These are phyloP conservation scores for Lentinula detonsa DNA, from an alignment of 768 basidiomycete genomes.

Conservation along the genomic window DNA sequence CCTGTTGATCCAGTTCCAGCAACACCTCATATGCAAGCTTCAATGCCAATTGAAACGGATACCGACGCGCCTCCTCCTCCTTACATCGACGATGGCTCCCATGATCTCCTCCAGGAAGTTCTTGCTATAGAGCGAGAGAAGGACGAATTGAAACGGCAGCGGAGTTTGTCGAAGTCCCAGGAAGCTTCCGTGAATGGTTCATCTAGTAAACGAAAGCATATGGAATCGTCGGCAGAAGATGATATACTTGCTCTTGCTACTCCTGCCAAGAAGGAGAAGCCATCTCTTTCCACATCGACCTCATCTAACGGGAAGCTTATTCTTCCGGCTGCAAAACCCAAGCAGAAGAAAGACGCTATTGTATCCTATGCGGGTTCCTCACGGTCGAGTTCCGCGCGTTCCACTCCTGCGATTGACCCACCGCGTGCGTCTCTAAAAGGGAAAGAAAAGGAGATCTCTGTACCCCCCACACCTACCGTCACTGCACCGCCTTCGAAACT, in stretches of 20 bases:
- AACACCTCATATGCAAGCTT: slow-evolving; percentile 3
- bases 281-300: slow-evolving; percentile 34
- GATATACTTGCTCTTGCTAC: slow-evolving; percentile 59
- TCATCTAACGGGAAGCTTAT: slow-evolving; percentile 12
- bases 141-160: slow-evolving; percentile 45
- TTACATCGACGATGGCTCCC: slow-evolving; percentile 76
- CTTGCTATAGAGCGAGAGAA: slow-evolving; percentile 73
- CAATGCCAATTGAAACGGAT: slow-evolving; percentile 6
- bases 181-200: slow-evolving; percentile 33
- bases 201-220: slow-evolving; percentile 52
- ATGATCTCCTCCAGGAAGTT: slow-evolving; percentile 77
- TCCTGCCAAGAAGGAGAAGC: slow-evolving; percentile 53
- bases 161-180: slow-evolving; percentile 34
- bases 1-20: neutral
- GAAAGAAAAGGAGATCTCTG: slow-evolving; percentile 60
- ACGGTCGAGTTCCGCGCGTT: slow-evolving; percentile 13
- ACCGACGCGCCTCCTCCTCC: slow-evolving; percentile 43
- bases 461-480: slow-evolving; percentile 20
- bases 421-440: slow-evolving; percentile 53
- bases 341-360: slow-evolving; percentile 36
- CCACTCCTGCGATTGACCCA: slow-evolving; percentile 19
- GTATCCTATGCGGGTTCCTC: slow-evolving; percentile 10
- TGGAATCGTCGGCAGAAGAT: slow-evolving; percentile 40
- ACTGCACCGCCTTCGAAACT: slow-evolving; percentile 25
- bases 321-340: slow-evolving; percentile 28